Evolutionary conservation across 108 stramenopile genomes (phyloP).

Genomic region (Epithemia pelagica): DNA sequence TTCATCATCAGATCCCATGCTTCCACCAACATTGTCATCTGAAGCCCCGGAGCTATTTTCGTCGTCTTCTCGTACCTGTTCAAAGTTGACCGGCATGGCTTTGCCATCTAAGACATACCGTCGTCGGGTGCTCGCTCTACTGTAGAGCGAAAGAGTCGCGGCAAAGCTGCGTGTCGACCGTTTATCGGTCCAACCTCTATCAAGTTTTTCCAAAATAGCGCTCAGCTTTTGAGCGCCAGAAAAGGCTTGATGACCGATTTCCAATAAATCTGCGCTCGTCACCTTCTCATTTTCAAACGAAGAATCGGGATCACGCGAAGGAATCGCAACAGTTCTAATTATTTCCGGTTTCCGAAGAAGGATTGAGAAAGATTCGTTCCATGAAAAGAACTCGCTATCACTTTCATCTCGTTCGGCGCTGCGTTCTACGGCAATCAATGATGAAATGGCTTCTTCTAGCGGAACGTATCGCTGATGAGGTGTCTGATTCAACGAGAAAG

Average conservation of each 20-base stretch:
- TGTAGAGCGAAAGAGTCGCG: slow-evolving; percentile 49
- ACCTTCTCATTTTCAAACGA: not conserved
- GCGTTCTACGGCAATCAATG: not conserved
- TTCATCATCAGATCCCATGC: not conserved
- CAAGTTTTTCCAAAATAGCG: slow-evolving; percentile 45
- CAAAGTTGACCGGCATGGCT: slow-evolving; percentile 14
- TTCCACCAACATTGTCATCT: slow-evolving; percentile 11
- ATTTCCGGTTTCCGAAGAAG: slow-evolving; percentile 16
- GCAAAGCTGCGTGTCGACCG: slow-evolving; percentile 53
- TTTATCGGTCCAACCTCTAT: slow-evolving; percentile 40
- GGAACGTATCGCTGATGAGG: slow-evolving; percentile 3
- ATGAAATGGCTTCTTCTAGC: slow-evolving; percentile 16
- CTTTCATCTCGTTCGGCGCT: slow-evolving; percentile 16
- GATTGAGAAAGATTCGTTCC: slow-evolving; percentile 31
- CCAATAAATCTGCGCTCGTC: slow-evolving; percentile 37
- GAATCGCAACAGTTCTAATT: not conserved
- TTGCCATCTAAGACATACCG: slow-evolving; percentile 31
- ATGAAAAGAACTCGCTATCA: slow-evolving; percentile 42
- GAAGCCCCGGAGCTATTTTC: not conserved
- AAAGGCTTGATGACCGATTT: slow-evolving; percentile 46
- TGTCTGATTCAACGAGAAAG: not conserved
- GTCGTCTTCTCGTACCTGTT: slow-evolving; percentile 6
- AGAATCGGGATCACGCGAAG: not conserved
- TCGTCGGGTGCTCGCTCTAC: slow-evolving; percentile 49
- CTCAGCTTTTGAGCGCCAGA: slow-evolving; percentile 39